phyloP scores from a whole-genome alignment of 176 grass and related monocot genomes.

The Neostapfia colusana region DNA sequence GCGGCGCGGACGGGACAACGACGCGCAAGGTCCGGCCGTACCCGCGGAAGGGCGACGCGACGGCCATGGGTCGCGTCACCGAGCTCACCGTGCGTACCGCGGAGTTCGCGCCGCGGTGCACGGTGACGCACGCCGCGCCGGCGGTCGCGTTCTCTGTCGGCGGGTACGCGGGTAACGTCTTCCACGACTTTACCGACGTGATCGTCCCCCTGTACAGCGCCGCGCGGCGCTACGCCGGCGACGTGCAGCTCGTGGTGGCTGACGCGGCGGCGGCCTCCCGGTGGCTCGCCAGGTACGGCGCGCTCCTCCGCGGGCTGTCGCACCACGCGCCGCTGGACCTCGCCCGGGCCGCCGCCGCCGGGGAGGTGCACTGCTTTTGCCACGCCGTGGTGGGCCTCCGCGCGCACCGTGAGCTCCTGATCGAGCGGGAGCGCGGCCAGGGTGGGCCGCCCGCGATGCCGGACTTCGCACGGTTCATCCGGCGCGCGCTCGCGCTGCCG shows the following conservation, averaged over 20 bases:
- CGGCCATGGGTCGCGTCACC: constrained; percentile 43
- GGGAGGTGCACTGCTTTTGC: constrained; percentile 71
- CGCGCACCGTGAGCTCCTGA: constrained; percentile 68
- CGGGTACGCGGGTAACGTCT: constrained; percentile 93
- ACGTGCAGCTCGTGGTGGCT: constrained; percentile 71
- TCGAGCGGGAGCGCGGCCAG: constrained; percentile 50
- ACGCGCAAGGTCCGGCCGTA: constrained; percentile 63
- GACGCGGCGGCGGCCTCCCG: constrained; percentile 40
- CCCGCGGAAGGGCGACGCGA: constrained; percentile 74
- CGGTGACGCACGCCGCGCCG: constrained; percentile 32
- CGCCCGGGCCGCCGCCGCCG: constrained; percentile 17
- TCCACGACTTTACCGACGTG: constrained; percentile 98
- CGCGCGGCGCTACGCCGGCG: constrained; percentile 38
- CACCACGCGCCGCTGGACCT: constrained; percentile 51
- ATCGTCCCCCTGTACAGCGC: constrained; percentile 75
- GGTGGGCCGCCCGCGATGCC: constrained; percentile 39
- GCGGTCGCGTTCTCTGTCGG: constrained; percentile 73
- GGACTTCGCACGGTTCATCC: constrained; percentile 72
- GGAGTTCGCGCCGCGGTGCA: constrained; percentile 42
- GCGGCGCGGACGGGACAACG: not conserved
- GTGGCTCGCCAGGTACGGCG: constrained; percentile 85
- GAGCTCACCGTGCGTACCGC: constrained; percentile 54
- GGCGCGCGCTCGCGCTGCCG: constrained; percentile 53
- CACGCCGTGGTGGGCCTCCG: constrained; percentile 56
- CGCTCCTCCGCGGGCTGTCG: constrained; percentile 56